Evolutionary conservation across 164 flowering plant genomes (phyloP).

Genomic region (Echeveria elegans): DNA sequence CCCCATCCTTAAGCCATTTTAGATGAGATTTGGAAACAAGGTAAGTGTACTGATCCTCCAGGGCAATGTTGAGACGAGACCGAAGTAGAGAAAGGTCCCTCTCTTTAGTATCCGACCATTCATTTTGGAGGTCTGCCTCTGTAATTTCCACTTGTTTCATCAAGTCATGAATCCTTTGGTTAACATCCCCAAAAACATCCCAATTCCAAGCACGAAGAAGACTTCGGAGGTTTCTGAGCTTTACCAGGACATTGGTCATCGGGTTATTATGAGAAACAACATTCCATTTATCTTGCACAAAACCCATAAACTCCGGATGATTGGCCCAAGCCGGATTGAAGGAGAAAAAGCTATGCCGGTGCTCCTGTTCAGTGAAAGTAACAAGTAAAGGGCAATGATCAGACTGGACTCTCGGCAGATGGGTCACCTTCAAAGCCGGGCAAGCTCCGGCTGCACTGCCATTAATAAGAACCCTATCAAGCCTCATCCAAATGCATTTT

Average conservation of each 20-base stretch:
- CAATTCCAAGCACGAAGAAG: too few species aligned
- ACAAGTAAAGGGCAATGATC: background rate
- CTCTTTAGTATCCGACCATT: background rate
- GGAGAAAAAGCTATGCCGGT: background rate
- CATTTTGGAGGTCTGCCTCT: background rate
- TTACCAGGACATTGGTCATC: too few species aligned
- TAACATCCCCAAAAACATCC: background rate
- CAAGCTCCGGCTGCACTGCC: background rate
- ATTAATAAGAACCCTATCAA: background rate
- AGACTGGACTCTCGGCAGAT: background rate
- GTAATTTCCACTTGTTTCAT: background rate
- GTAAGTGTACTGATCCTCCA: background rate
- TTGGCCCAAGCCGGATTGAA: background rate
- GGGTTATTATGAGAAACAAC: too few species aligned
- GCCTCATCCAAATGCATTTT: background rate
- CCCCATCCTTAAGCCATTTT: background rate
- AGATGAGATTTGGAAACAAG: background rate
- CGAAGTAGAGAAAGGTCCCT: background rate
- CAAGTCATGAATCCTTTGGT: background rate
- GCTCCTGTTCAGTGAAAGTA: background rate
- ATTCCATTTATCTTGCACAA: background rate
- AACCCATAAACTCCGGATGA: background rate
- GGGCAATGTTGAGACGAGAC: background rate
- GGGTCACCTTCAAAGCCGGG: background rate
- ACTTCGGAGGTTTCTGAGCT: too few species aligned